phyloP scores from a whole-genome alignment of 2,329 filamentous ascomycete genomes.

The Colletotrichum melonis region DNA sequence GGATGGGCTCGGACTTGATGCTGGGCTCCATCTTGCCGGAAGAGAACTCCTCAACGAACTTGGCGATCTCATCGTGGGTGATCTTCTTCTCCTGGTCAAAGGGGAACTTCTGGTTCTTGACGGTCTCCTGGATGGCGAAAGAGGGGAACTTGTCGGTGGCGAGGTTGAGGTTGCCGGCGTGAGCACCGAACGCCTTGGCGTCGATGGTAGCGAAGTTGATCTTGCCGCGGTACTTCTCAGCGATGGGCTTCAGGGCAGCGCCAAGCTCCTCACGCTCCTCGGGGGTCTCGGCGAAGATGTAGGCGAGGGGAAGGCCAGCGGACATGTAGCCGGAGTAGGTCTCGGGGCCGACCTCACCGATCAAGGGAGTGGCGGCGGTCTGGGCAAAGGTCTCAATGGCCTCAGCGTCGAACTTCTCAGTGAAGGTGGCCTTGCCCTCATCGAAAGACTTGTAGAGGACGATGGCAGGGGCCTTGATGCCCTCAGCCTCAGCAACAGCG shows the following conservation, averaged over 20 bases:
- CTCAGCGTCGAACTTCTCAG: constrained; percentile 83
- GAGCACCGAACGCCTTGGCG: constrained; percentile 91
- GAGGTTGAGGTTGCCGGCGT: constrained; percentile 97
- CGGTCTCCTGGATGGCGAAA: constrained; percentile 95
- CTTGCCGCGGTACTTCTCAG: constrained; percentile 90
- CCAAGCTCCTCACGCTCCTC: constrained; percentile 89
- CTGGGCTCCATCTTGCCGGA: constrained; percentile 92
- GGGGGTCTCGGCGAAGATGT: constrained; percentile 93
- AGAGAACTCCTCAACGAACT: constrained; percentile 88
- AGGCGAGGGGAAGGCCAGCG: constrained; percentile 90
- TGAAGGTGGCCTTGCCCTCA: constrained; percentile 90
- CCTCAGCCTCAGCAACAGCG: constrained; percentile 87
- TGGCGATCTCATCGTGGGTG: constrained; percentile 74
- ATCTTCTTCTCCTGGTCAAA: constrained; percentile 88
- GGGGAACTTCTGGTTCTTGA: constrained; percentile 97
- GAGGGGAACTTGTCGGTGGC: constrained; percentile 95
- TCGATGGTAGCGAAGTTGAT: constrained; percentile 99
- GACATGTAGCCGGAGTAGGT: constrained; percentile 94
- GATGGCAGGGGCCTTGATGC: constrained; percentile 85
- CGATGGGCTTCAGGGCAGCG: constrained; percentile 83
- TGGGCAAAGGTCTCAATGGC: constrained; percentile 87
- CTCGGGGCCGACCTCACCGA: constrained; percentile 96
- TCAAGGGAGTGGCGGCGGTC: constrained; percentile 85
- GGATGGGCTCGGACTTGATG: constrained; percentile 98
- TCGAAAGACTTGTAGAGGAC: constrained; percentile 99